Evolutionary conservation across 345 rosid species (phyloP).

Genomic region (Kandelia obovata): DNA sequence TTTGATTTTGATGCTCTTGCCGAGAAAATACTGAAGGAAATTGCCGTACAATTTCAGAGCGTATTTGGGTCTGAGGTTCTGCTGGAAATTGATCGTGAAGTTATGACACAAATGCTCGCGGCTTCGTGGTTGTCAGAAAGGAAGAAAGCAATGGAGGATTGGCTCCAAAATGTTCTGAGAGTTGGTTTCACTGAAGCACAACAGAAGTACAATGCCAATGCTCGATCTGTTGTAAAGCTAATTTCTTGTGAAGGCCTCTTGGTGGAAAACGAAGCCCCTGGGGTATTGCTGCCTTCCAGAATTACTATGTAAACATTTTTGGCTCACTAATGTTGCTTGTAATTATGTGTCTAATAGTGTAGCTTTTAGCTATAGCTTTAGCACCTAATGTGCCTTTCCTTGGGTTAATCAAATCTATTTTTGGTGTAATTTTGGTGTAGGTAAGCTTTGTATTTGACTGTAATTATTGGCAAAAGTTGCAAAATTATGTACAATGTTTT

Average conservation of each 20-base stretch:
- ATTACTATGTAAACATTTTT: background rate
- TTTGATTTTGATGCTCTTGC: conserved; percentile 58
- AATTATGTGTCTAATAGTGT: background rate
- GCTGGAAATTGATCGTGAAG: conserved; percentile 51
- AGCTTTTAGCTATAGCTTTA: background rate
- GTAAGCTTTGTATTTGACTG: background rate
- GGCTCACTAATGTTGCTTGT: background rate
- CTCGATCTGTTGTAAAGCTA: conserved; percentile 37
- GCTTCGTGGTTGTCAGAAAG: conserved; percentile 48
- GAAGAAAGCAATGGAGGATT: conserved; percentile 39
- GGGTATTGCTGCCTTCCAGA: background rate
- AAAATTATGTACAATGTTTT: background rate
- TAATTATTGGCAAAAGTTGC: background rate
- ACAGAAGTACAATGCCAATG: conserved; percentile 15
- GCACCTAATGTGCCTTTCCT: background rate
- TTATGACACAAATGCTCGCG: conserved; percentile 44
- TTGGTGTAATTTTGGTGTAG: background rate
- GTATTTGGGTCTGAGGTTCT: conserved; percentile 37
- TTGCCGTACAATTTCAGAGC: conserved; percentile 32
- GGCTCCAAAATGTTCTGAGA: conserved; percentile 52
- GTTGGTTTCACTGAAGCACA: conserved; percentile 42
- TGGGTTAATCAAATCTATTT: background rate
- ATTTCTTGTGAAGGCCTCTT: conserved; percentile 28
- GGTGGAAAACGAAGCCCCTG: conserved; percentile 14
- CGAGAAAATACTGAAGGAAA: conserved; percentile 27